Base-by-base conservation (phyloP, 108 stramenopile genomes). In the Cafeteria roenbergensis region DNA sequence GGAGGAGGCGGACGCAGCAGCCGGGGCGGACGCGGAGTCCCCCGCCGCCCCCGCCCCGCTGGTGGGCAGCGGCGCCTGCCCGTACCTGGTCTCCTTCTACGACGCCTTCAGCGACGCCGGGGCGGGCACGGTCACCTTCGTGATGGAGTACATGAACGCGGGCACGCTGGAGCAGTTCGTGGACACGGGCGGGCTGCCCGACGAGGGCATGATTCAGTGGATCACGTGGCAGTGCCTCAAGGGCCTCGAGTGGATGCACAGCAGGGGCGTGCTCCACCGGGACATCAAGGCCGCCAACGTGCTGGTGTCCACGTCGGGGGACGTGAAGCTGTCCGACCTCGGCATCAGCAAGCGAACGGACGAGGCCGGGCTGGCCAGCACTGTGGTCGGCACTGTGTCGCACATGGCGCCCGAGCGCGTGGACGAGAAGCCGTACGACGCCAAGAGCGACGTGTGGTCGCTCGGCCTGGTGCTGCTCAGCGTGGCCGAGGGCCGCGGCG, bases 401-500 rank as follows among this genome's bases (percentile, higher is more conserved):
- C 82, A 82, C 74, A 84, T 84, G 83, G 72, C 73, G 22, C 83
- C 83, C 1, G 83, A 84, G 54, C 36, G 81, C 12, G 65, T 82
- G n/a, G 35, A 54, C 29, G 81, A 79, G 20, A 51, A 82, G 64
- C 65, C 68, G 25, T 84, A 84, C 75, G 54, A 65, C 0, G 38
- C 33, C 42, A 57, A 56, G 34, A 62, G 63, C 31, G 83, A 84
- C 36, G 68, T 84, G 4, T 84, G 81, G 81, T 80, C 79, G 29
- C 63, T 91, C 50, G 90, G 92, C 37, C 80, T 92, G 65, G 88
- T 84, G 55, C 90, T 89, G 64, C 90, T 94, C 25, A 84, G 93
- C 34, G 75, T 80, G 24, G 80, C 95, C 34, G 88, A 92, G 57
- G 83, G 87, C 33, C 74, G 85, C 62, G 75, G 93, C 22, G 82